Base-by-base conservation (phyloP, 139 green algal genomes). In the Micromonas commoda region DNA sequence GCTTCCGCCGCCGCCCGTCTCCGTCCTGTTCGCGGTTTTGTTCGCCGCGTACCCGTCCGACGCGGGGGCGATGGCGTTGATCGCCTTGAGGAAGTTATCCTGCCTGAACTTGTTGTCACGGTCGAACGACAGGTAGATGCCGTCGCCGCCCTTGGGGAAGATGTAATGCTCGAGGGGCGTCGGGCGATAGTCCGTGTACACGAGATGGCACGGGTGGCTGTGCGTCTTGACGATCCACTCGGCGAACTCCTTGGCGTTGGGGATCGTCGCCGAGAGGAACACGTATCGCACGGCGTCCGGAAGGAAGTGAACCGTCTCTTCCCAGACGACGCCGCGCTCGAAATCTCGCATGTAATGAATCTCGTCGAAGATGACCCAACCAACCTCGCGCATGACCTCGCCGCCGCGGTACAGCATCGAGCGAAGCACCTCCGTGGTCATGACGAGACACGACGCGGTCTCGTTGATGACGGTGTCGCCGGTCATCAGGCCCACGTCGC, bases 361-460 rank as follows among this genome's bases (percentile, higher is more conserved):
- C 86, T 99, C 96, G 73, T 99, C 96, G 83, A 97, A 99, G 5
- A 99, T 85, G 13, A 99, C 91, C 92, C 91, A 97, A 2, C 80
- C 82, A 9, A 88, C 70, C 82, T 98, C 93, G 28, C 91, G 82
- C 68, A 97, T 86, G 53, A 97, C 76, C 82, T 97, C 93, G 16
- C 86, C 90, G 0, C 92, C 90, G 33, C 86, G 86, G 85, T 86
- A 91, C 38, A 88, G 52, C 85, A 86, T 84, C 77, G 69, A 89
- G 23, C 96, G 85, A 73, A 99, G 85, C 67, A 99, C 97, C 84
- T 99, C 96, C 0, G 96, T 99, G 23, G 96, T 99, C 94, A 99
- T 98, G 24, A 99, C 96, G 24, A 99, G 83, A 86, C 88, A 96
- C 23, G 70, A 83, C 0, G 96, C 92, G 45, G 95, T 92, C 24